Evolutionary conservation across 2,329 filamentous ascomycete genomes (phyloP).

Genomic region (Aciculosporium take): DNA sequence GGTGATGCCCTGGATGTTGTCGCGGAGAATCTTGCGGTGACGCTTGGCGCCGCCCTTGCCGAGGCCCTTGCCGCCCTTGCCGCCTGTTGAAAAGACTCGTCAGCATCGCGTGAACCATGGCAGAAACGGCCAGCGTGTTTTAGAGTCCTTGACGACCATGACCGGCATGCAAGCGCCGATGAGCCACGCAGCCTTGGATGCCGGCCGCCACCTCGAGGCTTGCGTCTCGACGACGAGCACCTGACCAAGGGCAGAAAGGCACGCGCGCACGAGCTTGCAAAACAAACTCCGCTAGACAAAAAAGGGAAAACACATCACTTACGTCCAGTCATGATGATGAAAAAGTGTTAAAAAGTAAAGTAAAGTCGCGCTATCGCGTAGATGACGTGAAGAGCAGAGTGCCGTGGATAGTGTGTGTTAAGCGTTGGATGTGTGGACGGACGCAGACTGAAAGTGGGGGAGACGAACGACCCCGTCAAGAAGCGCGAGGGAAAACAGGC

Average conservation of each 20-base stretch:
- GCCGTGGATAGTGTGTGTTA: neutral
- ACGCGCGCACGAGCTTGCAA: neutral
- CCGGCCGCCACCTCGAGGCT: too few relatives aligned
- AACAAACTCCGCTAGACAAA: constrained; percentile 2
- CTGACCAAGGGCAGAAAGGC: too few relatives aligned
- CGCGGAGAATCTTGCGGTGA: constrained; percentile 96
- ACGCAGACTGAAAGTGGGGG: too few relatives aligned
- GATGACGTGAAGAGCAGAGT: constrained; percentile 5
- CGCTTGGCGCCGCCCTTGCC: constrained; percentile 98
- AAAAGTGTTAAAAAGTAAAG: neutral
- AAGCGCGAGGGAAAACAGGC: too few relatives aligned
- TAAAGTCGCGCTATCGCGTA: constrained; percentile 9
- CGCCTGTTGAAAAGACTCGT: constrained; percentile 44
- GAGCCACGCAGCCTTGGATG: too few relatives aligned
- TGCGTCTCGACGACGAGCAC: too few relatives aligned
- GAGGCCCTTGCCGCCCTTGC: constrained; percentile 94
- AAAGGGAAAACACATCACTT: constrained; percentile 29
- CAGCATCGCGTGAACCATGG: constrained; percentile 20
- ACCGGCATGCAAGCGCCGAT: too few relatives aligned
- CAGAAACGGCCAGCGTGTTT: too few relatives aligned
- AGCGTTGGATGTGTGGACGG: too few relatives aligned
- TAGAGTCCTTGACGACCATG: too few relatives aligned
- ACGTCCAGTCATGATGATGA: constrained; percentile 58
- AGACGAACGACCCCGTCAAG: too few relatives aligned
- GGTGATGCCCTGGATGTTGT: constrained; percentile 99